Conservation (phyloP, 2,329 filamentous ascomycete species). For the Trichophyton verrucosum region DNA sequence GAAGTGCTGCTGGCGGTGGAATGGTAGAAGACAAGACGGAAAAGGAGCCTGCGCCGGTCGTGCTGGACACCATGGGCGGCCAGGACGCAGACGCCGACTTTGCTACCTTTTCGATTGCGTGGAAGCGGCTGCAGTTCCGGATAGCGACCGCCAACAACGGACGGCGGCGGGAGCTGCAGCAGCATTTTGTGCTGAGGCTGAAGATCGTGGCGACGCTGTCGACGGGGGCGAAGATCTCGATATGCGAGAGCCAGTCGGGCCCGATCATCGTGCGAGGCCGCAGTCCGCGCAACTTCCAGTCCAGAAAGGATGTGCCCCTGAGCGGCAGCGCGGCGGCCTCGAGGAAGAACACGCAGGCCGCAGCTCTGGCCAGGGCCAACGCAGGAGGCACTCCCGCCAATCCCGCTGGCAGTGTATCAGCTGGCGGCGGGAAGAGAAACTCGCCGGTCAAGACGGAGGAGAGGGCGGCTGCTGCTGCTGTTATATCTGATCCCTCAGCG, state of each 20-base stretch:
- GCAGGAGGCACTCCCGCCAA: slow-evolving; percentile 6
- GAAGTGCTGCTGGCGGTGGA: too few species aligned
- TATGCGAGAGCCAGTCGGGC: slow-evolving; percentile 74
- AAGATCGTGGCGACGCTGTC: slow-evolving; percentile 75
- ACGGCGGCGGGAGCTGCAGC: slow-evolving; percentile 83
- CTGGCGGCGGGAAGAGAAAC: too few species aligned
- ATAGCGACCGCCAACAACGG: slow-evolving; percentile 96
- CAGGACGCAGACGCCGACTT: slow-evolving; percentile 67
- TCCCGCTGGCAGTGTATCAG: too few species aligned
- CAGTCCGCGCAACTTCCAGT: slow-evolving; percentile 89
- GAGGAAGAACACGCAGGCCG: slow-evolving; percentile 52
- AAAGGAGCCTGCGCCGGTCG: slow-evolving; percentile 74
- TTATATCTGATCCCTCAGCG: too few species aligned
- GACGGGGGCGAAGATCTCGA: slow-evolving; percentile 66
- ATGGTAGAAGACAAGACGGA: slow-evolving; percentile 51
- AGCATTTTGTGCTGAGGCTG: slow-evolving; percentile 83
- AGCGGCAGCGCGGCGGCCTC: slow-evolving; percentile 64
- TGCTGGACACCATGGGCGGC: slow-evolving; percentile 54
- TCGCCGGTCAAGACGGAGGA: too few species aligned
- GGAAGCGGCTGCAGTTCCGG: slow-evolving; percentile 85
- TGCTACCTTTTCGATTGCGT: slow-evolving; percentile 82
- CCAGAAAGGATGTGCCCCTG: slow-evolving; percentile 81
- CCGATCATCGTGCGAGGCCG: slow-evolving; percentile 88
- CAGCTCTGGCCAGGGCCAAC: slow-evolving; percentile 18
- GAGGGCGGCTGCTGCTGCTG: too few species aligned